Evolutionary conservation across 2,329 filamentous ascomycete species (phyloP), one percentile per base, ranked within the genome.

Genomic region (Botrytis tulipae): DNA sequence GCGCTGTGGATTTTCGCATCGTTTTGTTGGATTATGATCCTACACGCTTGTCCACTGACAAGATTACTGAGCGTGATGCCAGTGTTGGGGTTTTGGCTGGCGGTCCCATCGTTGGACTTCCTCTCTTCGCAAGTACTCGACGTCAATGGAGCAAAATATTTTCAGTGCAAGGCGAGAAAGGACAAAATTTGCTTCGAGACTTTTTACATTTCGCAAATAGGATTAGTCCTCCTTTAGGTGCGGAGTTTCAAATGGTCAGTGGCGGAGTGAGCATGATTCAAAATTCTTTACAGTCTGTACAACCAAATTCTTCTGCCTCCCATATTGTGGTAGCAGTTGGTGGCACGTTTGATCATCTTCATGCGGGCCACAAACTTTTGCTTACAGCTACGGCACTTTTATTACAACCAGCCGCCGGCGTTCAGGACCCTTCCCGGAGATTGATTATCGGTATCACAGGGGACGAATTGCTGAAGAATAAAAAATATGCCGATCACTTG

Each of bases 301-400:
- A 65, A 59, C 48, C 78, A 29, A 73, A 70, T 25, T 75, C 75
- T 10, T 68, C 78, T 4, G 72, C 76, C 9, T 61, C 73, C 35
- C 88, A 93, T 81, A 83, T 85, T 74, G 87, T 89, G 22, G 92
- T 97, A 68, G 93, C 92, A 70, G 89, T 98, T 20, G 96, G 95
- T 44, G 96, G 96, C 16, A 99, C 96, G 0, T 99, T 98, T 83
- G 96, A 99, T 82, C 94, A 98, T 82, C 87, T 99, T 35, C 96
- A 99, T 81, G 91, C 93, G 6, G 96, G 96, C 9, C 96, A 99
- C 84, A 99, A 98, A 83, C 86, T 98, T n/a, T 88, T 99, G 32
- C 88, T 99, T 32, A 94, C 95, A n/a, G 95, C 95, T 75, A 93
- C 92, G 0, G 89, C 91, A 0, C 88, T 98, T 73, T 87, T 94